Conservation (phyloP, 1,284 basidiomycete genomes). For the Tilletia caries region DNA sequence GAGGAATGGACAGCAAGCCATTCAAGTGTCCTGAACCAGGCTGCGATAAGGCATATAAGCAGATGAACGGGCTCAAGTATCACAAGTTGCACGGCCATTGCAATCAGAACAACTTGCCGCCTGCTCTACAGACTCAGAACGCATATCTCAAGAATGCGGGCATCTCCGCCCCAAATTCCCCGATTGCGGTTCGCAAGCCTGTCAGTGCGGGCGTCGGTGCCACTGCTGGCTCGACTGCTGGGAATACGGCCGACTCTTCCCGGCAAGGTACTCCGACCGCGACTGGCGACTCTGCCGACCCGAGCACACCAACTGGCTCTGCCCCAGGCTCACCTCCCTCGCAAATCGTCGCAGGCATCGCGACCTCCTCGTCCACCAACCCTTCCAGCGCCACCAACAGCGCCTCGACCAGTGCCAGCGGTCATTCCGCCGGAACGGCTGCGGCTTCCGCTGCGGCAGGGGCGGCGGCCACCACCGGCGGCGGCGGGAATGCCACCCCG, state of each 20-base stretch:
- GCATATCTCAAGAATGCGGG: background rate
- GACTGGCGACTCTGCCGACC: background rate
- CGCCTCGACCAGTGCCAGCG: background rate
- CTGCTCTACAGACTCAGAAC: conserved; percentile 22
- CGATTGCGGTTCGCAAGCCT: background rate
- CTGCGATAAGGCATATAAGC: conserved; percentile 98
- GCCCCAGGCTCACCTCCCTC: background rate
- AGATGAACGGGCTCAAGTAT: conserved; percentile 93
- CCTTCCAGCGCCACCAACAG: background rate
- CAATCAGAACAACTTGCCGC: conserved; percentile 50
- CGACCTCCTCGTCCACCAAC: background rate
- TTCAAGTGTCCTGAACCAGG: conserved; percentile 95
- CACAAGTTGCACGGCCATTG: conserved; percentile 92
- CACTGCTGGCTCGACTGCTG: background rate
- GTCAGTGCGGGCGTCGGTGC: background rate
- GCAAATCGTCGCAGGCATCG: background rate
- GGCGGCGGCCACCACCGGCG: background rate
- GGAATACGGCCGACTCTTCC: background rate
- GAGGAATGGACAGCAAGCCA: conserved; percentile 64
- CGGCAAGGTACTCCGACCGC: background rate
- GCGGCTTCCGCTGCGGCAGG: background rate
- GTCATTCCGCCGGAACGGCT: background rate
- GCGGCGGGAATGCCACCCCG: background rate
- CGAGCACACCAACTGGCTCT: background rate
- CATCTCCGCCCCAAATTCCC: background rate